These are phyloP conservation scores for Luffa acutangula DNA, from an alignment of 306 rosid genomes.

Conservation along the genomic window DNA sequence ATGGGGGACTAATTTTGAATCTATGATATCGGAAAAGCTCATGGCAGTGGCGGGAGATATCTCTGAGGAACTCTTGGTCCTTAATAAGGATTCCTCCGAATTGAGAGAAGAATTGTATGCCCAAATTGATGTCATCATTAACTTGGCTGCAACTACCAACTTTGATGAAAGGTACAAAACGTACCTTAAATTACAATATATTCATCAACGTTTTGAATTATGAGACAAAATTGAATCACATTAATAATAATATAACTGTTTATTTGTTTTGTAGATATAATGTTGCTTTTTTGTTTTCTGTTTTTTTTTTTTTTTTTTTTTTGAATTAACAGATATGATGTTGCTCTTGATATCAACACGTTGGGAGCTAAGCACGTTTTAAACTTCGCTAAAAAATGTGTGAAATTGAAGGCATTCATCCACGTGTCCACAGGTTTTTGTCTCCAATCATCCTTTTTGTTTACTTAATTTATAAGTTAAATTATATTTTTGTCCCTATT, in stretches of 20 bases:
- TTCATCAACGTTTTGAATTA: not conserved
- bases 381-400: conserved; percentile 53
- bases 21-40: conserved; percentile 43
- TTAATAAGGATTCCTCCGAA: conserved; percentile 21
- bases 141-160: conserved; percentile 73
- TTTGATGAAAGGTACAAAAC: conserved; percentile 62
- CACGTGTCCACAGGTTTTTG: conserved; percentile 70
- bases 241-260: not conserved
- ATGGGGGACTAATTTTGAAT: conserved; percentile 31
- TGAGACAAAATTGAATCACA: conserved; percentile 25
- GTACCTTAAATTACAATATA: not conserved
- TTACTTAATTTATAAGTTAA: not conserved
- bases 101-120: conserved; percentile 35
- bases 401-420: conserved; percentile 33
- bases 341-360: conserved; percentile 48
- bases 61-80: conserved; percentile 32
- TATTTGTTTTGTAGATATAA: too few relatives aligned
- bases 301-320: too few relatives aligned
- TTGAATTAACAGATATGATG: conserved; percentile 24
- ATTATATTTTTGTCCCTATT: too few relatives aligned
- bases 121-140: conserved; percentile 44
- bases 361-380: conserved; percentile 53
- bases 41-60: conserved; percentile 61
- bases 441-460: not conserved
- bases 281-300: too few relatives aligned